phyloP scores from a whole-genome alignment of 2,329 filamentous ascomycete species.

The Aspergillus sp. region DNA sequence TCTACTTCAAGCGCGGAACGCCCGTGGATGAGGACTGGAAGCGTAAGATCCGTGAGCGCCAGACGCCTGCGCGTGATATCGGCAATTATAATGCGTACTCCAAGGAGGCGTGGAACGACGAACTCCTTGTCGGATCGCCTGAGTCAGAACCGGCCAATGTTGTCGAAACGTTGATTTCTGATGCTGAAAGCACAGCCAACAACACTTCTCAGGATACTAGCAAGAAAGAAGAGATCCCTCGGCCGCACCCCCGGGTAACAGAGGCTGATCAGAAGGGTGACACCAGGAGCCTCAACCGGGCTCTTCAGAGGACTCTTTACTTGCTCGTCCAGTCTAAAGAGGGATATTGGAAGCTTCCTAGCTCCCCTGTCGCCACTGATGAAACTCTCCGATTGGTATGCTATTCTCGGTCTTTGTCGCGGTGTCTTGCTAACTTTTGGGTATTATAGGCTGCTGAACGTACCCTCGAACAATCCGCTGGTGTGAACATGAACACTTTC shows the following conservation, averaged over 20 bases:
- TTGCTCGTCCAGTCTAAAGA: constrained; percentile 72
- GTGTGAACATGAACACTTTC: constrained; percentile 98
- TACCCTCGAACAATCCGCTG: constrained; percentile 73
- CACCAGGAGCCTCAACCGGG: constrained; percentile 72
- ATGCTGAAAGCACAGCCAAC: constrained; percentile 61
- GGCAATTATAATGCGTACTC: constrained; percentile 77
- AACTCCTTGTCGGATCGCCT: constrained; percentile 72
- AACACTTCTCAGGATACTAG: constrained; percentile 40
- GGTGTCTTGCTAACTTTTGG: constrained; percentile 3
- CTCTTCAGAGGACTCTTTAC: constrained; percentile 81
- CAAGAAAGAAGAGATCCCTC: constrained; percentile 67
- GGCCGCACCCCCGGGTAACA: constrained; percentile 68
- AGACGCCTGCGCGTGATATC: constrained; percentile 78
- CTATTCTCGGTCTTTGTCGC: constrained; percentile 17
- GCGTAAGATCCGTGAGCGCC: constrained; percentile 74
- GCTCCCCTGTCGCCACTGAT: constrained; percentile 64
- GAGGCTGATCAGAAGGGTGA: constrained; percentile 78
- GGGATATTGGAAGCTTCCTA: constrained; percentile 79
- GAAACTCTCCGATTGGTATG: constrained; percentile 83
- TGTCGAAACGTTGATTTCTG: constrained; percentile 68
- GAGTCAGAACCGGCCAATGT: constrained; percentile 65
- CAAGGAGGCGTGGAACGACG: constrained; percentile 84
- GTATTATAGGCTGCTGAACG: constrained; percentile 73
- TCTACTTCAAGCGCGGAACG: constrained; percentile 93
- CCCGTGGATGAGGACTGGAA: constrained; percentile 86